phyloP scores from a whole-genome alignment of 495 filamentous ascomycete genomes.

The Tetracladium setigerum region DNA sequence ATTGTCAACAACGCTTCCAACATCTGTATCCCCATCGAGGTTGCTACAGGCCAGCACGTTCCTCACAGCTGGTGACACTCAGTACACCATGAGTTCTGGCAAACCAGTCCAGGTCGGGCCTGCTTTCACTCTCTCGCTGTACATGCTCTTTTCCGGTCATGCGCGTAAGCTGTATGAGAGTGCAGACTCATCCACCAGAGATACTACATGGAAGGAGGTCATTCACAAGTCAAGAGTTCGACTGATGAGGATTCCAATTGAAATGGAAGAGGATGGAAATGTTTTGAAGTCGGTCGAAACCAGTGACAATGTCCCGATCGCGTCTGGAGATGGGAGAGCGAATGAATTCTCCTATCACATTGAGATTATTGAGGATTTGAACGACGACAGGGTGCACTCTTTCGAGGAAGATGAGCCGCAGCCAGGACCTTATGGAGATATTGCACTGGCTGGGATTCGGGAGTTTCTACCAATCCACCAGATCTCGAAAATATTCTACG shows the following conservation, averaged over 20 bases:
- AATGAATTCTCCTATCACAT: conserved; percentile 86
- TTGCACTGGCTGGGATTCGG: conserved; percentile 68
- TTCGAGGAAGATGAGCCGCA: conserved; percentile 58
- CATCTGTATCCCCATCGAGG: conserved; percentile 83
- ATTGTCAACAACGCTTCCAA: conserved; percentile 67
- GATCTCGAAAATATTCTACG: conserved; percentile 95
- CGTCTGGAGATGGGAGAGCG: conserved; percentile 8
- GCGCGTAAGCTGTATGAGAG: conserved; percentile 51
- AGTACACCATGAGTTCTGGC: conserved; percentile 59
- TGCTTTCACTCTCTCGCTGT: conserved; percentile 80
- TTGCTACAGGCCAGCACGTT: conserved; percentile 91
- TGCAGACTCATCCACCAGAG: conserved; percentile 27
- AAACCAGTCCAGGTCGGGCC: conserved; percentile 79
- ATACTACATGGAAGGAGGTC: conserved; percentile 91
- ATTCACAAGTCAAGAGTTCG: conserved; percentile 90
- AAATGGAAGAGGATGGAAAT: neutral
- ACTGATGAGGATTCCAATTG: conserved; percentile 33
- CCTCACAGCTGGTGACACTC: conserved; percentile 78
- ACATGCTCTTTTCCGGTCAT: conserved; percentile 93
- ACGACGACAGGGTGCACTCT: conserved; percentile 83
- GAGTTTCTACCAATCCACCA: conserved; percentile 84
- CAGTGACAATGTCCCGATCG: conserved; percentile 1
- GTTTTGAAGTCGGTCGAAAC: conserved; percentile 6
- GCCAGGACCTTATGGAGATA: conserved; percentile 61
- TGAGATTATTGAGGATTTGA: conserved; percentile 82